Conservation (phyloP, 352 stramenopile species). For the Globisporangium recalcitrans region DNA sequence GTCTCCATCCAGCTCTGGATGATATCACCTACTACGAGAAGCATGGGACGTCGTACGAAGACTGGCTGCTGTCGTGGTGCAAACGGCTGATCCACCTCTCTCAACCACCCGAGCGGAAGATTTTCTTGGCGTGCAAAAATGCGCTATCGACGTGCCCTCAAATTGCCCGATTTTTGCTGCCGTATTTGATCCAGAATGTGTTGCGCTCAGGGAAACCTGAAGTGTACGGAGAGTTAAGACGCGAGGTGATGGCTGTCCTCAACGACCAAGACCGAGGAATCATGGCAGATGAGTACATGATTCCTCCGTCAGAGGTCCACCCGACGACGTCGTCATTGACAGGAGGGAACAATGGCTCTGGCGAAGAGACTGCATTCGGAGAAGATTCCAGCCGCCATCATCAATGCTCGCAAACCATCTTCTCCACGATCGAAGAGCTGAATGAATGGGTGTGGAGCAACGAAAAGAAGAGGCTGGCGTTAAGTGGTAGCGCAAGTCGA, state of each 20-base stretch:
- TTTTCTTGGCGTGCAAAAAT: conserved; percentile 67
- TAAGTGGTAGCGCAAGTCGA: conserved; percentile 46
- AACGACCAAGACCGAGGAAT: conserved; percentile 61
- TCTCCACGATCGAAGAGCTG: conserved; percentile 81
- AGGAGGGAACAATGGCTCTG: not conserved
- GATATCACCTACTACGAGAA: conserved; percentile 73
- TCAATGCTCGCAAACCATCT: conserved; percentile 82
- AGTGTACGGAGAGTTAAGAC: conserved; percentile 68
- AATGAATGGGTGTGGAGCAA: conserved; percentile 87
- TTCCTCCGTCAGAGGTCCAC: conserved; percentile 27
- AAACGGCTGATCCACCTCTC: conserved; percentile 69
- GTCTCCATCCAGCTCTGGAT: conserved; percentile 21
- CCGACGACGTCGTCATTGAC: not conserved
- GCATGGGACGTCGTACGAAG: conserved; percentile 69
- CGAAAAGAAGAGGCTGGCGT: conserved; percentile 69
- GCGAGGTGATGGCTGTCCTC: conserved; percentile 77
- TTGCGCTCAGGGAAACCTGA: conserved; percentile 56
- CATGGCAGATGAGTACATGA: conserved; percentile 45
- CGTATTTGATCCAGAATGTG: conserved; percentile 85
- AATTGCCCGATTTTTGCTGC: conserved; percentile 74
- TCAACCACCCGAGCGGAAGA: conserved; percentile 77
- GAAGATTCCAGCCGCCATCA: conserved; percentile 78
- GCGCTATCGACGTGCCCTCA: conserved; percentile 62
- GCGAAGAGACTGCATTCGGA: conserved; percentile 25
- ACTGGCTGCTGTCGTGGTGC: conserved; percentile 81